These are phyloP conservation scores for Hanseniaspora hatyaiensis DNA, from an alignment of 805 yeast genomes.

Conservation along the genomic window DNA sequence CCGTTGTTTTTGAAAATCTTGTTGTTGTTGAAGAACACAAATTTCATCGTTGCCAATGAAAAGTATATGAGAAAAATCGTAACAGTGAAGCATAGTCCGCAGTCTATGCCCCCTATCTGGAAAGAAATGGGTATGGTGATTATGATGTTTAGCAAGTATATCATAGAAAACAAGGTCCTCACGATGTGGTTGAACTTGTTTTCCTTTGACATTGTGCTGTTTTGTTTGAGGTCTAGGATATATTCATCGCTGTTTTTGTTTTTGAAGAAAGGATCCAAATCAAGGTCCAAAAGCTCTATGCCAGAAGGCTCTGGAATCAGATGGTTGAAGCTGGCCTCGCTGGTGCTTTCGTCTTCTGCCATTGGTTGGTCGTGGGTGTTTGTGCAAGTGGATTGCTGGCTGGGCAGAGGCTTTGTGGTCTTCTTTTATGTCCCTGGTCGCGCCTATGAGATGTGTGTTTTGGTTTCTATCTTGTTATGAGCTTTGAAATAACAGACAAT, in stretches of 20 bases:
- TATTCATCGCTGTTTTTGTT: too few species aligned
- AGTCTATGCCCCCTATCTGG: constrained; percentile 81
- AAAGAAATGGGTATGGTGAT: constrained; percentile 85
- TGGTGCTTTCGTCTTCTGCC: background rate
- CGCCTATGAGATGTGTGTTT: too few species aligned
- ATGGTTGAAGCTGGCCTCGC: too few species aligned
- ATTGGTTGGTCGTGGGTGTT: too few species aligned
- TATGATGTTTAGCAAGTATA: constrained; percentile 58
- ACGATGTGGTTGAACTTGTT: constrained; percentile 21
- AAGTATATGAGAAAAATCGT: constrained; percentile 64
- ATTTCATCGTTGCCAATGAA: constrained; percentile 57
- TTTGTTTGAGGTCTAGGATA: background rate
- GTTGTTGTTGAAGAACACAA: constrained; percentile 34
- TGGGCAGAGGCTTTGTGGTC: too few species aligned
- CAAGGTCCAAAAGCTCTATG: background rate
- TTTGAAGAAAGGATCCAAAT: background rate
- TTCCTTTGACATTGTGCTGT: too few species aligned
- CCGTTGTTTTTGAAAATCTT: too few species aligned
- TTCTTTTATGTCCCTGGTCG: background rate
- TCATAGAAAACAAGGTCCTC: constrained; percentile 36
- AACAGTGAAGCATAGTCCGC: constrained; percentile 76
- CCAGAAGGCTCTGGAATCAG: background rate
- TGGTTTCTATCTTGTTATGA: too few species aligned
- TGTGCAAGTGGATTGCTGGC: too few species aligned
- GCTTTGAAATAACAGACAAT: too few species aligned